phyloP scores from a whole-genome alignment of 2,329 filamentous ascomycete genomes.

The Coccinonectria pachysandricola region DNA sequence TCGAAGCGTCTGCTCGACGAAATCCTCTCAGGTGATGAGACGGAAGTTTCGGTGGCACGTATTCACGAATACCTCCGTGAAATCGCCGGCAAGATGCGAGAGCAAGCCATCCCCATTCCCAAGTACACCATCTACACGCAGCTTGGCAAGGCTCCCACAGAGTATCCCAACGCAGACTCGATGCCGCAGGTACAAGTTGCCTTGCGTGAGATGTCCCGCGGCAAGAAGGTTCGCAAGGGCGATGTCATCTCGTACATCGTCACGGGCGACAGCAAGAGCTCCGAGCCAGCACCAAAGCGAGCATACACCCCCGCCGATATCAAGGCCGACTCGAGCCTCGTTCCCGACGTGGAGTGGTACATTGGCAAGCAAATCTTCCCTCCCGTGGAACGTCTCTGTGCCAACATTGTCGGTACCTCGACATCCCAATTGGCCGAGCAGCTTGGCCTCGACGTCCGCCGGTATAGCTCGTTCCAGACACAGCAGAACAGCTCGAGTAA shows the following conservation, averaged over 20 bases:
- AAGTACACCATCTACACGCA: constrained; percentile 99
- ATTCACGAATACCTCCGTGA: constrained; percentile 91
- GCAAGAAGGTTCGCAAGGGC: constrained; percentile 81
- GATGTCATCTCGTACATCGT: constrained; percentile 97
- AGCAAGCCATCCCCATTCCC: constrained; percentile 58
- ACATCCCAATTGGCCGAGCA: constrained; percentile 84
- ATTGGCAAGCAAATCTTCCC: constrained; percentile 97
- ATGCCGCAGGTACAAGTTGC: constrained; percentile 98
- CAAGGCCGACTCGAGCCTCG: constrained; percentile 63
- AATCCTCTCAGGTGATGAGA: constrained; percentile 86
- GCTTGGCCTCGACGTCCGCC: constrained; percentile 79
- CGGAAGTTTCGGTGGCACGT: constrained; percentile 75
- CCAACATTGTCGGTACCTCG: constrained; percentile 88
- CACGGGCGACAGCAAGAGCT: constrained; percentile 58
- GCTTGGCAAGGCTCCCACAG: constrained; percentile 84
- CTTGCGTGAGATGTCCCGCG: constrained; percentile 73
- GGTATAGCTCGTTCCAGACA: constrained; percentile 52
- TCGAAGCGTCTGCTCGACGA: constrained; percentile 86
- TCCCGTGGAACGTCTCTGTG: constrained; percentile 92
- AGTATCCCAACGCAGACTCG: constrained; percentile 86
- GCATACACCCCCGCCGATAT: constrained; percentile 79
- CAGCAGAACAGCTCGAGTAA: constrained; percentile 40
- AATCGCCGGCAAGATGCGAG: constrained; percentile 77
- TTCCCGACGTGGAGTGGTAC: constrained; percentile 95
- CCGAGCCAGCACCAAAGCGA: constrained; percentile 71